These are phyloP conservation scores for Diutina pseudorugosa DNA, from an alignment of 1,139 yeast species.

Conservation along the genomic window DNA sequence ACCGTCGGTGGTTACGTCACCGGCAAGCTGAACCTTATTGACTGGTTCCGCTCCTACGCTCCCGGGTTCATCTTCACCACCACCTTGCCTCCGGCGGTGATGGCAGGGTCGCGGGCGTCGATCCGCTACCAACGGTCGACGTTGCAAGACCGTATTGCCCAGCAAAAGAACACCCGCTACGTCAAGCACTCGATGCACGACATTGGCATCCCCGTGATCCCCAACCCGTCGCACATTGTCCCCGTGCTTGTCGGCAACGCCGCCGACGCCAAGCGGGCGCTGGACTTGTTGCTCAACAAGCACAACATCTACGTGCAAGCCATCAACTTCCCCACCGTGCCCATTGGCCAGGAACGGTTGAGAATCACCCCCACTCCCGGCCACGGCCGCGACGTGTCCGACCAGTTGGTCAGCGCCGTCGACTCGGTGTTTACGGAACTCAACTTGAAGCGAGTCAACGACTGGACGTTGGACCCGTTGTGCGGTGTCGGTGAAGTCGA, in stretches of 20 bases:
- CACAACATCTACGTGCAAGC: conserved; percentile 93
- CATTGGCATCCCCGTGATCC: conserved; percentile 87
- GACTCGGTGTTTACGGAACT: conserved; percentile 72
- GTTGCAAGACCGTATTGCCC: conserved; percentile 65
- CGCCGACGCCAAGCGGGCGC: conserved; percentile 78
- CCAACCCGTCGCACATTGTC: conserved; percentile 95
- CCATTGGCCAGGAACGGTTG: conserved; percentile 90
- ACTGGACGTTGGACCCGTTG: conserved; percentile 78
- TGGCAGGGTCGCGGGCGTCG: conserved; percentile 91
- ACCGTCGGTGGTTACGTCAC: conserved; percentile 97
- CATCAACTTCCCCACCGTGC: conserved; percentile 95
- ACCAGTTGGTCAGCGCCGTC: conserved; percentile 64
- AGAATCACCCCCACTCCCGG: conserved; percentile 98
- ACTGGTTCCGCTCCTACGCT: conserved; percentile 92
- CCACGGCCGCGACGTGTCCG: conserved; percentile 66
- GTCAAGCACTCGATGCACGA: conserved; percentile 61
- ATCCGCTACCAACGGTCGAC: conserved; percentile 76
- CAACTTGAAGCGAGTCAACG: conserved; percentile 59
- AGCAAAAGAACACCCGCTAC: conserved; percentile 77
- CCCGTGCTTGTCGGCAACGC: conserved; percentile 95
- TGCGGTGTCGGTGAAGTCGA: conserved; percentile 70
- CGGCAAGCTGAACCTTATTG: conserved; percentile 71
- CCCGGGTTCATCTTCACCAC: conserved; percentile 98
- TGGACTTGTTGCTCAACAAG: conserved; percentile 74
- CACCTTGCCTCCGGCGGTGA: conserved; percentile 89